Base-by-base conservation (phyloP, 2,329 filamentous ascomycete genomes). In the Paecilomyces sp. region DNA sequence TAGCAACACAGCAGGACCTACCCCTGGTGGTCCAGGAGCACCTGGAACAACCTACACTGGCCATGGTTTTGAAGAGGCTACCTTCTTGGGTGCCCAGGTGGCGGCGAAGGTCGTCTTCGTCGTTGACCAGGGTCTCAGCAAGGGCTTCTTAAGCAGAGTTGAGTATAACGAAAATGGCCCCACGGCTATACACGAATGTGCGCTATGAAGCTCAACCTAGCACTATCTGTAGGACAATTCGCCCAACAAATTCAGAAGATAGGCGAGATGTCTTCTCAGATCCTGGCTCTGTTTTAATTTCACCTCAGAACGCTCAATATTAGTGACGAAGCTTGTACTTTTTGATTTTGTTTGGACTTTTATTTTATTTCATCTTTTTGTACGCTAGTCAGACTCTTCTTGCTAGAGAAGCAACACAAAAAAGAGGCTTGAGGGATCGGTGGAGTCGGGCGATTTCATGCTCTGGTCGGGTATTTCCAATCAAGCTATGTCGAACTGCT, bases 11-110 rank as follows among this genome's bases (percentile, higher is more conserved):
- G 59, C 64, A 18, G 66, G 67, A 30, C 64, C 64, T 83, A 84
- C 69, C 1, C 63, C 70, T 9, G 66, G 64, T 24, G 64, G 64
- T 9, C 66, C 67, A 3, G 65, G 64, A 24, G 61, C 67, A n/a
- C 56, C 66, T 0, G 66, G 64, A 18, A 18, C 57, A 33, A 34
- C 41, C 9, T 41, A 31, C 28, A 64, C 67, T 31, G 65, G 67
- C 50, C 72, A 70, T 2, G 85, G 85, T 1, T 85, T 83, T 69
- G 92, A 97, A 69, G 92, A 97, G 75, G 86, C 89, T 55, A 85
- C 87, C 70, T 96, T 97, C 76, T 79, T 97, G 6, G 92, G 92
- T 11, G 90, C 91, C 2, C 91, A 96, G 75, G 89, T 96, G 33
- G 91, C 90, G 1, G 91, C 90, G 1, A 89, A 88, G 74, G 85